phyloP scores from a whole-genome alignment of 2,329 filamentous ascomycete species.

The Cercospora zeina region DNA sequence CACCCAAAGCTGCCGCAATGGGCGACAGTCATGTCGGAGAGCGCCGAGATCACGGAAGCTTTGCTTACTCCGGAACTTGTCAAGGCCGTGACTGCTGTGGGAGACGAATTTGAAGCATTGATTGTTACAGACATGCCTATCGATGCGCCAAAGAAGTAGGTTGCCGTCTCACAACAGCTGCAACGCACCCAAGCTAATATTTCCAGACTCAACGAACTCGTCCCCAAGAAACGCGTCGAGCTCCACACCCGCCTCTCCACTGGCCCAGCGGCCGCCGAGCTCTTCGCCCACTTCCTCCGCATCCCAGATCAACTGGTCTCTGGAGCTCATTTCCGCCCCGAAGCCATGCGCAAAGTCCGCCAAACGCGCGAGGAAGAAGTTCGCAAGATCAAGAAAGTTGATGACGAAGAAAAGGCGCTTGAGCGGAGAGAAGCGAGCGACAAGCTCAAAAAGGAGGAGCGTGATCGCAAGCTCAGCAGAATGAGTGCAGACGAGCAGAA shows the following conservation, averaged over 20 bases:
- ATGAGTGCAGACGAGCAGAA: conserved; percentile 61
- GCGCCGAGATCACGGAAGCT: conserved; percentile 85
- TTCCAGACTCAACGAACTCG: conserved; percentile 76
- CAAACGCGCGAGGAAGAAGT: conserved; percentile 76
- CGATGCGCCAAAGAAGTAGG: conserved; percentile 82
- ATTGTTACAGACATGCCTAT: conserved; percentile 86
- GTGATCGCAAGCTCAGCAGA: conserved; percentile 68
- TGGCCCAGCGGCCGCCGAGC: conserved; percentile 58
- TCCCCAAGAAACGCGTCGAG: conserved; percentile 81
- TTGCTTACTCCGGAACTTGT: conserved; percentile 86
- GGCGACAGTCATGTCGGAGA: conserved; percentile 95
- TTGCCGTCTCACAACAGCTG: conserved; percentile 24
- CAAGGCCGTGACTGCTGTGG: conserved; percentile 73
- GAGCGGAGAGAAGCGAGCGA: conserved; percentile 57
- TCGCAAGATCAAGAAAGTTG: conserved; percentile 73
- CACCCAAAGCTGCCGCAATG: conserved; percentile 83
- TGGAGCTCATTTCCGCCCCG: conserved; percentile 77
- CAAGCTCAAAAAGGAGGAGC: conserved; percentile 76
- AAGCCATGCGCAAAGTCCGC: conserved; percentile 83
- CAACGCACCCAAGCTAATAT: conserved; percentile 7
- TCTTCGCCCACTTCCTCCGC: conserved; percentile 77
- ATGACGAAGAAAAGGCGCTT: conserved; percentile 69
- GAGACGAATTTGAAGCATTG: conserved; percentile 79
- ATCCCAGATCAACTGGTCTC: conserved; percentile 79
- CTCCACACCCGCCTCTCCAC: conserved; percentile 70